Evolutionary conservation across 768 basidiomycete genomes (phyloP).

Genomic region (Lactarius vividus): DNA sequence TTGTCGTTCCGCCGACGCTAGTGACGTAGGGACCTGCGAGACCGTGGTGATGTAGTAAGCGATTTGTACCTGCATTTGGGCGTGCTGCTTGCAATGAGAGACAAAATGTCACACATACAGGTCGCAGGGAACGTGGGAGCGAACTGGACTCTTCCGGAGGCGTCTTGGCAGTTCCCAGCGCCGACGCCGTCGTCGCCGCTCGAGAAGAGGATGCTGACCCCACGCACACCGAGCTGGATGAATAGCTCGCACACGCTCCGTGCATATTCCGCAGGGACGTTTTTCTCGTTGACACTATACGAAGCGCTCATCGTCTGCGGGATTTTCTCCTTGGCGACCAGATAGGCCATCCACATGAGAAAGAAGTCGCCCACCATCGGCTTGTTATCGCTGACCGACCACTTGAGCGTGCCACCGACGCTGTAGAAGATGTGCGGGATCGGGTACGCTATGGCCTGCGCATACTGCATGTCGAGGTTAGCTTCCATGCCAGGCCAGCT

Average conservation of each 20-base stretch:
- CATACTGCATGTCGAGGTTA: no score
- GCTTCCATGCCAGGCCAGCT: no score
- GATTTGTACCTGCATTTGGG: no score
- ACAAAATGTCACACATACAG: neutral
- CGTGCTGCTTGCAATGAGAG: neutral
- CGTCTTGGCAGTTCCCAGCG: neutral
- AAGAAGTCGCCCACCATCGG: no score
- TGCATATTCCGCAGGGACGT: neutral
- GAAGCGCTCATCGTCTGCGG: neutral
- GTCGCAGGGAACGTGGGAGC: no score
- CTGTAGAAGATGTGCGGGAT: no score
- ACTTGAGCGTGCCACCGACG: no score
- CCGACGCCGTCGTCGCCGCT: neutral
- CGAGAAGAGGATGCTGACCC: neutral
- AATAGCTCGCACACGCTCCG: neutral
- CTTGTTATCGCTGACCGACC: no score
- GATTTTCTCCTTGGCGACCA: neutral
- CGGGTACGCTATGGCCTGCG: no score
- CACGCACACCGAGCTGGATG: neutral
- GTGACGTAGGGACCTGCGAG: no score
- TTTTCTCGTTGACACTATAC: neutral
- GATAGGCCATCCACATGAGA: neutral
- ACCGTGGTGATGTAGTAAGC: no score
- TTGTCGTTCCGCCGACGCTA: no score
- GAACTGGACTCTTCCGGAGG: neutral